Conservation (phyloP, 331 rosid genomes). For the Spiraea crenata region DNA sequence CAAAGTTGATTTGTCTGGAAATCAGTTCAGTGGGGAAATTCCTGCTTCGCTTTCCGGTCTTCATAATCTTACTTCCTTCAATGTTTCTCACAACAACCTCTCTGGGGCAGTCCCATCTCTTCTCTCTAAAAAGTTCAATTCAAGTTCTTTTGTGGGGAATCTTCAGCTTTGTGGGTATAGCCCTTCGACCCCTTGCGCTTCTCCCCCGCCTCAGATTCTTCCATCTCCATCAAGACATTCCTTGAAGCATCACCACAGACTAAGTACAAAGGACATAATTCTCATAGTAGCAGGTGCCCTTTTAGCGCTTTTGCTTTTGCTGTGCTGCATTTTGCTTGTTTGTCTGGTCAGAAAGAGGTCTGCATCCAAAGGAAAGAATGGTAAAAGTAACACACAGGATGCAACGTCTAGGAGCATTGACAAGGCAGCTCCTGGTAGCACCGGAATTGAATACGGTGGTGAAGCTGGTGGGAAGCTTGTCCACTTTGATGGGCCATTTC, state of each 20-base stretch:
- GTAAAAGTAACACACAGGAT: conserved; percentile 38
- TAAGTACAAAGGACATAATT: conserved; percentile 71
- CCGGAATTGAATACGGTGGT: conserved; percentile 58
- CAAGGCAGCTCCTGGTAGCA: conserved; percentile 43
- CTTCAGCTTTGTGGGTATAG: conserved; percentile 71
- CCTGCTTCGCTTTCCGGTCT: conserved; percentile 58
- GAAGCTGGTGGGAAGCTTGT: conserved; percentile 89
- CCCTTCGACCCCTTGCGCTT: conserved; percentile 57
- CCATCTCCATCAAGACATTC: conserved; percentile 55
- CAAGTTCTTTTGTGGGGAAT: conserved; percentile 80
- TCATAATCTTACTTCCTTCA: conserved; percentile 64
- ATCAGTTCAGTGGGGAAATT: conserved; percentile 58
- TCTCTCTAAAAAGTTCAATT: conserved; percentile 71
- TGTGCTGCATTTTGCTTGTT: conserved; percentile 63
- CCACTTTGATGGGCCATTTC: conserved; percentile 90
- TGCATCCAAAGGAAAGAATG: conserved; percentile 49
- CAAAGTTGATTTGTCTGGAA: conserved; percentile 62
- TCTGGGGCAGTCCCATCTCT: conserved; percentile 74
- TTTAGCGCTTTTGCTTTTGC: conserved; percentile 51
- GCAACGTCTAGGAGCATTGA: conserved; percentile 40
- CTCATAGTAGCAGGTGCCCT: conserved; percentile 75
- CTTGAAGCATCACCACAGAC: conserved; percentile 38
- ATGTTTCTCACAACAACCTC: conserved; percentile 80
- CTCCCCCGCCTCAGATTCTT: conserved; percentile 38
- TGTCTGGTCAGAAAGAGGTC: conserved; percentile 63